Evolutionary conservation across 129 eudicot genomes (phyloP).

Genomic region (Chrysanthemum lavandulifolium): DNA sequence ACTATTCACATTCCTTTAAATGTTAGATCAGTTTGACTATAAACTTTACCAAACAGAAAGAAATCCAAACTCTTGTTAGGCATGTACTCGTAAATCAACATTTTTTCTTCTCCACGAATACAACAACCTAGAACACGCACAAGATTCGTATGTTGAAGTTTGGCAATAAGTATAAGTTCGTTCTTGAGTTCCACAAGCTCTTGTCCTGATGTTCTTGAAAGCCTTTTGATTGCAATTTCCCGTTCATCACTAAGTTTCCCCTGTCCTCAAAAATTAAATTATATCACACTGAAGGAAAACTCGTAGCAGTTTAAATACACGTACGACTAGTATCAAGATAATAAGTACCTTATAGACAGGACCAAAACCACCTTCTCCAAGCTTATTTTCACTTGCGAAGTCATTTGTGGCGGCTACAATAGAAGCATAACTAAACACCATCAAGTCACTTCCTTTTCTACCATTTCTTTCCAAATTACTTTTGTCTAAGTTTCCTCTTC

Average conservation of each 20-base stretch:
- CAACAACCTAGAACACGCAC: too few relatives aligned
- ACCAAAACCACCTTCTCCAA: constrained; percentile 59
- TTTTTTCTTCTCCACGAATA: too few relatives aligned
- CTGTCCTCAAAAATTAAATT: constrained; percentile 24
- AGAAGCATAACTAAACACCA: constrained; percentile 30
- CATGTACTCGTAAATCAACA: too few relatives aligned
- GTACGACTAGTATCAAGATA: not conserved
- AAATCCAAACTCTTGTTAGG: too few relatives aligned
- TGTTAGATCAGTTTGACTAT: too few relatives aligned
- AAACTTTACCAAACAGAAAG: not conserved
- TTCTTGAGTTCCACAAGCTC: constrained; percentile 37
- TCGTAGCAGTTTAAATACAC: too few relatives aligned
- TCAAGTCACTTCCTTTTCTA: constrained; percentile 41
- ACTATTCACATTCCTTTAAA: too few relatives aligned
- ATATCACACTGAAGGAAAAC: not conserved
- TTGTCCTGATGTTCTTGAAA: constrained; percentile 25
- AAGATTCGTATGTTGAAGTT: too few relatives aligned
- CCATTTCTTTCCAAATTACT: constrained; percentile 16
- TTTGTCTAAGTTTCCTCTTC: constrained; percentile 18
- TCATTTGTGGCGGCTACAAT: constrained; percentile 42
- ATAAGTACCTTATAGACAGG: constrained; percentile 49
- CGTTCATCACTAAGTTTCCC: constrained; percentile 31
- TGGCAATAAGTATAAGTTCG: too few relatives aligned
- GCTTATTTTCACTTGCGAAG: constrained; percentile 43
- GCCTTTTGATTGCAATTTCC: constrained; percentile 30